A percentile compares a stretch with the other conserved stretches of the same genome.
phyloP scores from a whole-genome alignment of 2,329 filamentous ascomycete genomes.

The Apiospora rasikravindrae region DNA sequence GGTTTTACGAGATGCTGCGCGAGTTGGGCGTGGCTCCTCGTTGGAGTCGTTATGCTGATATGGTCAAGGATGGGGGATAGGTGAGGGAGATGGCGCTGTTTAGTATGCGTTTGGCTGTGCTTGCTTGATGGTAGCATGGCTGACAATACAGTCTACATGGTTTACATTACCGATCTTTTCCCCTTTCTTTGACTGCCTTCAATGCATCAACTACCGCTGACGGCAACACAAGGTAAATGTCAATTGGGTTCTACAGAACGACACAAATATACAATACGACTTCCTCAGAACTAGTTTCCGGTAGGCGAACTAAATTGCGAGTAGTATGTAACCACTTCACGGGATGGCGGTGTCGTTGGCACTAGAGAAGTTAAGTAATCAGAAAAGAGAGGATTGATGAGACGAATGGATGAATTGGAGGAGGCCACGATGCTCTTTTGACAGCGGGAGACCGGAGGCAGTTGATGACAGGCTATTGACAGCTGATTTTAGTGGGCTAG shows the following conservation, averaged over 20 bases:
- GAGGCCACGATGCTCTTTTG: conserved; percentile 5
- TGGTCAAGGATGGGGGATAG: too few species aligned
- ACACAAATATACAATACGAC: background rate
- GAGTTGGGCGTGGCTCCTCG: background rate
- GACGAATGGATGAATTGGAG: background rate
- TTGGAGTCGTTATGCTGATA: too few species aligned
- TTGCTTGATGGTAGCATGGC: background rate
- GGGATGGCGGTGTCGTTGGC: background rate
- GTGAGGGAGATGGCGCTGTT: too few species aligned
- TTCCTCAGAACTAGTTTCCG: background rate
- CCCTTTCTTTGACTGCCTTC: background rate
- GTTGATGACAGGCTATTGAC: conserved; percentile 13
- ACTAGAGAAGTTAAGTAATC: background rate
- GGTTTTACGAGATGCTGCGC: background rate
- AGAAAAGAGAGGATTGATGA: background rate
- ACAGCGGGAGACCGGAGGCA: background rate
- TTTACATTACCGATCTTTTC: background rate
- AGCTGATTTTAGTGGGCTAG: conserved; percentile 12
- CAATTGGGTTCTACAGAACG: background rate
- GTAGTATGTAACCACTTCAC: background rate
- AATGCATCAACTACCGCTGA: background rate
- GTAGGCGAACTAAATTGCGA: background rate
- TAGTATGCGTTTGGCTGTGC: background rate
- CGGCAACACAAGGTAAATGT: background rate
- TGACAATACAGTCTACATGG: background rate